Evolutionary conservation across 208 protist genomes (phyloP), one percentile per base, ranked within the genome.

Genomic region (Acanthamoeba triangularis): DNA sequence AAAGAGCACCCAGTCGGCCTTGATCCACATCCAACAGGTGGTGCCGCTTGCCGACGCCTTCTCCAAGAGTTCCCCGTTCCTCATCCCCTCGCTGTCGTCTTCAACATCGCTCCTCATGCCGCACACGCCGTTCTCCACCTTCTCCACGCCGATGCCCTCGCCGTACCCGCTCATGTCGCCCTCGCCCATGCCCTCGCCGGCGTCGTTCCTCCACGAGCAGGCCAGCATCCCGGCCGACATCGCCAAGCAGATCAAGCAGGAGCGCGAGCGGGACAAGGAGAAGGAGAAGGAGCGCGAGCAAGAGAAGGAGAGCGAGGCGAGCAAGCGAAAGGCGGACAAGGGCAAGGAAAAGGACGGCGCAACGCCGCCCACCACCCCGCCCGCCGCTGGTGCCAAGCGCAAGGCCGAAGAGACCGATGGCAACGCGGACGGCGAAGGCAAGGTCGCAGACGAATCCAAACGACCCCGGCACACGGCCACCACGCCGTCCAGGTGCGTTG

Each of bases 201-300:
- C 84, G 10, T 91, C 84, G 35, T 91, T 91, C 59, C 84, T 91
- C 30, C 84, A 91, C 54, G 84, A 91, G 84, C 49, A 61, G 49
- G 59, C 84, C 44, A 91, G 84, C 84, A 72, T 91, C n/a, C 84
- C 84, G 0, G 59, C 56, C 35, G 84, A 91, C 33, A 69, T 91
- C 35, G 59, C 84, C 33, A 61, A 30, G 49, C 49, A 91, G 54
- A 91, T 91, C 49, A 91, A 91, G n/a, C 84, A 91, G 84, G 84
- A 91, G 41, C 25, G 47, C n/a, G 84, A 91, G 59, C 65, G 65
- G 11, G 65, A 72, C 65, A 72, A 72, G 65, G 65, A 37, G 2
- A 91, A 91, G 84, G 84, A 91, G 84, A 28, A 65, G 59, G 59
- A 65, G 23, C 16, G 23, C 0, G 59, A 65, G 23, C 59, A 23